Percentiles rank a stretch among this genome's conserved stretches.
Conservation (phyloP, 2,329 filamentous ascomycete genomes). For the Paecilomyces formosus region DNA sequence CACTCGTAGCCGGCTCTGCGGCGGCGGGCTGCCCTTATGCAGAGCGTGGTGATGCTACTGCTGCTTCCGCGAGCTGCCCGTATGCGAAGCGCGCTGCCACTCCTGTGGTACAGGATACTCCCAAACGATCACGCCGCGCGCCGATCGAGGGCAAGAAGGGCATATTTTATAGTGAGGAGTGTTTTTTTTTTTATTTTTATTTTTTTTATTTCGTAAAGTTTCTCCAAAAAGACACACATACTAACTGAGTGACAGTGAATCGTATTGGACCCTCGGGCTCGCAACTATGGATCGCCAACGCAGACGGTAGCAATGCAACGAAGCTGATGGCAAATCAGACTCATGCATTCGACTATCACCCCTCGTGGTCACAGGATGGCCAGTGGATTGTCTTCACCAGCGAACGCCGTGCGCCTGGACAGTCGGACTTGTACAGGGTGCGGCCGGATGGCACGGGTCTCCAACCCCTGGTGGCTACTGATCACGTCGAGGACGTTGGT, state of each 20-base stretch:
- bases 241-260: constrained; percentile 16
- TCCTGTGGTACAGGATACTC: no score
- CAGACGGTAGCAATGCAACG: constrained; percentile 32
- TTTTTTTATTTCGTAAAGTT: no score
- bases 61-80: no score
- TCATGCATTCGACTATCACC: constrained; percentile 32
- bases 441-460: constrained; percentile 28
- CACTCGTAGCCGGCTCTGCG: no score
- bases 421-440: constrained; percentile 35
- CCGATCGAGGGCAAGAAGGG: no score
- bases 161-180: no score
- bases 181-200: no score
- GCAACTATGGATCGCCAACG: constrained; percentile 26
- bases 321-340: constrained; percentile 21
- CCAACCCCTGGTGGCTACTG: constrained; percentile 23
- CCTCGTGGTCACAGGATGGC: constrained; percentile 30
- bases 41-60: no score
- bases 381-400: constrained; percentile 35
- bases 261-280: constrained; percentile 24
- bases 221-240: no score
- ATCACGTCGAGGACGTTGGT: constrained; percentile 30
- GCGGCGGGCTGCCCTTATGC: no score
- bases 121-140: no score
- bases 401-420: constrained; percentile 33
- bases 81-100: no score